phyloP scores from a whole-genome alignment of 2,329 filamentous ascomycete species.

The Dichotomopilus funicola region DNA sequence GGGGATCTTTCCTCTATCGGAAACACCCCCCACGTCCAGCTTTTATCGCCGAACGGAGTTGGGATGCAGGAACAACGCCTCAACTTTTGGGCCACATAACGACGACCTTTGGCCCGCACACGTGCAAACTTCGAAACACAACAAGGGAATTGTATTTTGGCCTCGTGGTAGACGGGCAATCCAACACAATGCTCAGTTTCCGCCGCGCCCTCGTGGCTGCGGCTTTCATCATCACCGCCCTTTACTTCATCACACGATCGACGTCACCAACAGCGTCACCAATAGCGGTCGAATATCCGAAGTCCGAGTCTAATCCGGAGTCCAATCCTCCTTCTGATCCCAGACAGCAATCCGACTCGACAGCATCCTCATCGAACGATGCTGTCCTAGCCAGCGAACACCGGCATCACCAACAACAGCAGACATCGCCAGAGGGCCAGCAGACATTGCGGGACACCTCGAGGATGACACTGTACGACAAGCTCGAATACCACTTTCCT shows the following conservation, averaged over 20 bases:
- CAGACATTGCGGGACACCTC: slow-evolving; percentile 58
- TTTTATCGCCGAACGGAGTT: too few species aligned
- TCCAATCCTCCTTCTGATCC: slow-evolving; percentile 11
- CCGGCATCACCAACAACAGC: slow-evolving; percentile 18
- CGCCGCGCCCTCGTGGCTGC: slow-evolving; percentile 68
- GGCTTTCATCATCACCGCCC: slow-evolving; percentile 58
- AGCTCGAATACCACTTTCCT: slow-evolving; percentile 87
- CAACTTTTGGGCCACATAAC: not conserved
- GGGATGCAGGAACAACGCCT: not conserved
- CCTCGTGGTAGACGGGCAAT: slow-evolving; percentile 2
- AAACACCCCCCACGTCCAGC: too few species aligned
- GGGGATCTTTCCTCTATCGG: too few species aligned
- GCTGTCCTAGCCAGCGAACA: slow-evolving; percentile 12
- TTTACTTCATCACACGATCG: slow-evolving; percentile 62
- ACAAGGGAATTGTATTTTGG: not conserved
- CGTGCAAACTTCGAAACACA: not conserved
- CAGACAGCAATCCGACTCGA: slow-evolving; percentile 19
- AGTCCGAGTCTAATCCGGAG: slow-evolving; percentile 17
- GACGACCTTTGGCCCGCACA: not conserved
- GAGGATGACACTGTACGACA: slow-evolving; percentile 66
- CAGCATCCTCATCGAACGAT: slow-evolving; percentile 17
- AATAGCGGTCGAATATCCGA: slow-evolving; percentile 28
- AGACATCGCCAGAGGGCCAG: slow-evolving; percentile 34
- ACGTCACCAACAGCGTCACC: slow-evolving; percentile 28
- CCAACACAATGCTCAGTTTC: slow-evolving; percentile 64